phyloP scores from a whole-genome alignment of 1,284 basidiomycete genomes.

The Pseudozyma pruni region DNA sequence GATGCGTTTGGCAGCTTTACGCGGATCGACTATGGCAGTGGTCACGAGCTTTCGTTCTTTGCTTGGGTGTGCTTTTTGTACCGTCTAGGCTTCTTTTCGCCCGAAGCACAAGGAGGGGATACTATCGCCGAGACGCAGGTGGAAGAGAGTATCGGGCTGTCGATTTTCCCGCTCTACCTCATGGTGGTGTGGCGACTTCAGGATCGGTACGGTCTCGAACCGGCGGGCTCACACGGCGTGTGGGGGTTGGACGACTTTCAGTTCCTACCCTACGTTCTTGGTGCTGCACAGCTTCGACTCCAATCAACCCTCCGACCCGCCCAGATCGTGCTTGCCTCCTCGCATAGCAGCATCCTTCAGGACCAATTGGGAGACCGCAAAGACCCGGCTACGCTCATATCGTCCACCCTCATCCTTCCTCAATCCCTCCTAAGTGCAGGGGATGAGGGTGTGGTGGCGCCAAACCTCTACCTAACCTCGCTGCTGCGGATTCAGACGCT shows the following conservation, averaged over 20 bases:
- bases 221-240: conserved; percentile 95
- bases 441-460: conserved; percentile 3
- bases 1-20: conserved; percentile 89
- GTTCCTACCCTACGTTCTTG: conserved; percentile 90
- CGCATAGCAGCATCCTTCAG: conserved; percentile 7
- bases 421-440: conserved; percentile 3
- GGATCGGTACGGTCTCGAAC: conserved; percentile 89
- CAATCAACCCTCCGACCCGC: conserved; percentile 18
- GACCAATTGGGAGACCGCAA: neutral
- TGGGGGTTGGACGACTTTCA: conserved; percentile 95
- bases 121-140: conserved; percentile 8
- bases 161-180: conserved; percentile 80
- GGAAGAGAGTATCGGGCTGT: conserved; percentile 68
- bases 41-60: conserved; percentile 77
- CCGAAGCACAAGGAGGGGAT: neutral
- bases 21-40: conserved; percentile 95
- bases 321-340: conserved; percentile 14
- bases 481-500: conserved; percentile 73
- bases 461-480: conserved; percentile 69
- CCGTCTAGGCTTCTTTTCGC: conserved; percentile 48
- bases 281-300: conserved; percentile 82
- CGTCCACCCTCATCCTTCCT: neutral
- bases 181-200: conserved; percentile 86
- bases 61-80: conserved; percentile 60
- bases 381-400: conserved; percentile 13